phyloP scores from a whole-genome alignment of 306 rosid genomes.

The Psophocarpus tetragonolobus region DNA sequence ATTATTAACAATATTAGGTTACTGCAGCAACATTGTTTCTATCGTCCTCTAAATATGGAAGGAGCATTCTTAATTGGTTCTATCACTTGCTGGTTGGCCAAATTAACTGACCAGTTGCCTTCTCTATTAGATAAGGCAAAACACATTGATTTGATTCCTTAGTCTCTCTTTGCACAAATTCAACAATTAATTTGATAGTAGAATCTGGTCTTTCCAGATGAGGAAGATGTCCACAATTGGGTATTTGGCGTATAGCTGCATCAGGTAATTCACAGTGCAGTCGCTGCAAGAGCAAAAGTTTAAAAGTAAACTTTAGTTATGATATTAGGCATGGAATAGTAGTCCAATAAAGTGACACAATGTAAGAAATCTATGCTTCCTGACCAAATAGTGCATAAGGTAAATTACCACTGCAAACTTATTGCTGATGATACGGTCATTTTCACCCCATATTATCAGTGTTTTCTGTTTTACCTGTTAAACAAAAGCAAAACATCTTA shows the following conservation, averaged over 20 bases:
- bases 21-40: constrained; percentile 4
- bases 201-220: constrained; percentile 77
- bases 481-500: constrained; percentile 28
- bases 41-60: constrained; percentile 27
- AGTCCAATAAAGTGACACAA: constrained; percentile 13
- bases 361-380: background rate
- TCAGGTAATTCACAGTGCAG: constrained; percentile 81
- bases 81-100: constrained; percentile 17
- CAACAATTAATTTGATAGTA: constrained; percentile 59
- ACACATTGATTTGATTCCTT: constrained; percentile 36
- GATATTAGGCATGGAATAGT: background rate
- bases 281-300: constrained; percentile 53
- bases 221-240: constrained; percentile 89
- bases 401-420: constrained; percentile 85
- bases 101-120: constrained; percentile 25
- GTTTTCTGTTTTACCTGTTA: constrained; percentile 84
- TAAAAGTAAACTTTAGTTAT: constrained; percentile 11
- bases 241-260: constrained; percentile 68
- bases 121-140: constrained; percentile 15
- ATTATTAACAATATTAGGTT: background rate
- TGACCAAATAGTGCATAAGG: constrained; percentile 20
- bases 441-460: constrained; percentile 94
- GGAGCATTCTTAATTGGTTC: constrained; percentile 28
- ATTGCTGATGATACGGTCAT: constrained; percentile 74
- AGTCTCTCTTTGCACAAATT: constrained; percentile 56